Evolutionary conservation across 1,284 basidiomycete genomes (phyloP).

Genomic region (Cutaneotrichosporon cavernicola): DNA sequence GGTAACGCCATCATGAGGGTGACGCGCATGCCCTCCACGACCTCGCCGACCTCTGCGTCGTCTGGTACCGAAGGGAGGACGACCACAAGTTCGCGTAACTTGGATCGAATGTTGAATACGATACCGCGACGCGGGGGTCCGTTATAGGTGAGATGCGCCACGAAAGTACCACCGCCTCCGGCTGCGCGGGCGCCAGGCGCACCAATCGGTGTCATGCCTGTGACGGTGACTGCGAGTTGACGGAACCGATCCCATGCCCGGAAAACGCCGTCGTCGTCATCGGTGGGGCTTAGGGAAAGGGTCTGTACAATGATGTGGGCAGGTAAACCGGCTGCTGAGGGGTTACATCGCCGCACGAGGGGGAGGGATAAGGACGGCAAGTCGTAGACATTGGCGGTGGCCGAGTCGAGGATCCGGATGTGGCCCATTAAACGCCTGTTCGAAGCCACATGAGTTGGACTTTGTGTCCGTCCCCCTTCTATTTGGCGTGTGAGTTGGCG

Average conservation of each 20-base stretch:
- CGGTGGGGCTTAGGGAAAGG: background rate
- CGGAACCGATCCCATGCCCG: background rate
- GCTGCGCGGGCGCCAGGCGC: background rate
- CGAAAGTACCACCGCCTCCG: background rate
- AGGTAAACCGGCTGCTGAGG: background rate
- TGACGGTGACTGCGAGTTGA: background rate
- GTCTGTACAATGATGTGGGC: background rate
- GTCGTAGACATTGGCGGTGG: background rate
- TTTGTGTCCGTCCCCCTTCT: background rate
- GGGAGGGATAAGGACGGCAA: background rate
- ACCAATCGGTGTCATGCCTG: background rate
- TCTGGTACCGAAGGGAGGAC: background rate
- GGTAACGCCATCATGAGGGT: background rate
- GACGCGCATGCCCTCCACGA: background rate
- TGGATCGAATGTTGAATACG: background rate
- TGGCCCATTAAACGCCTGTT: background rate
- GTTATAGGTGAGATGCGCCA: background rate
- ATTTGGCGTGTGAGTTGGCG: background rate
- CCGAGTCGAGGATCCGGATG: slow-evolving; percentile 1
- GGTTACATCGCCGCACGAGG: background rate
- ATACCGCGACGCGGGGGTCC: background rate
- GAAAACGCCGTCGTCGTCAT: background rate
- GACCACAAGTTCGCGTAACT: background rate
- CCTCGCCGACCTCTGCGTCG: background rate
- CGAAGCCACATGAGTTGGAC: background rate